Evolutionary conservation across 2,329 filamentous ascomycete genomes (phyloP), one percentile per base, ranked within the genome.

Genomic region (Bipolaris victoriae): DNA sequence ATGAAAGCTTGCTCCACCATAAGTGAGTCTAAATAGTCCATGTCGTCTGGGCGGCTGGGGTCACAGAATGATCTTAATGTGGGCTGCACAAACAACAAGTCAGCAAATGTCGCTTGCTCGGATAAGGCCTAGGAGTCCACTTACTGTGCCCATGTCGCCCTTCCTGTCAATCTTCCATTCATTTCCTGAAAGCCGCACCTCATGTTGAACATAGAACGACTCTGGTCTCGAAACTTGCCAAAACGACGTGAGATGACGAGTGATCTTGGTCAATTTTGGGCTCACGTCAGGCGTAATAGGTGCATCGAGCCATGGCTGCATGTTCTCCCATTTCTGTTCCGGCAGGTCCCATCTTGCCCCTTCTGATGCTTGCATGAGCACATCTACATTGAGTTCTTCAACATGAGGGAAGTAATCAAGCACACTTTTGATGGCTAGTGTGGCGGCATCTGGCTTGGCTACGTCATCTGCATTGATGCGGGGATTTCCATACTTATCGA

Each of bases 281-380:
- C 52, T 48, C 9, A 52, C 39, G 3, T 43, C 43, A 4, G 45
- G 35, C 18, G 40, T 46, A 13, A 72, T 44, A 11, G 67, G 57
- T 4, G 58, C 54, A 33, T 72, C 63, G 7, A 75, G 56, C 70
- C 70, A 75, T 7, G 62, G 62, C 33, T 64, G 63, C 26, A 73
- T 46, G 7, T 62, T 63, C 16, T 66, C 66, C 65, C 66, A 68
- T 41, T 60, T 66, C 1, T 60, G 48, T 24, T 71, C 66, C 1
- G 69, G 69, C n/a, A 73, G 33, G 49, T 72, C 66, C 70, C 69
- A 73, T 26, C 64, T 62, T 22, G 49, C 64, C 3, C 63, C 61
- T 1, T 69, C 65, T 9, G 56, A 44, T 13, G 57, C 63, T 35
- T 66, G 57, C 24, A 71, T 63, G 6, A 74, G 50, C 2, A 73